Percentiles rank a stretch among this genome's conserved stretches.
Conservation (phyloP, 169 alveolate species). For the Plasmodium relictum region DNA sequence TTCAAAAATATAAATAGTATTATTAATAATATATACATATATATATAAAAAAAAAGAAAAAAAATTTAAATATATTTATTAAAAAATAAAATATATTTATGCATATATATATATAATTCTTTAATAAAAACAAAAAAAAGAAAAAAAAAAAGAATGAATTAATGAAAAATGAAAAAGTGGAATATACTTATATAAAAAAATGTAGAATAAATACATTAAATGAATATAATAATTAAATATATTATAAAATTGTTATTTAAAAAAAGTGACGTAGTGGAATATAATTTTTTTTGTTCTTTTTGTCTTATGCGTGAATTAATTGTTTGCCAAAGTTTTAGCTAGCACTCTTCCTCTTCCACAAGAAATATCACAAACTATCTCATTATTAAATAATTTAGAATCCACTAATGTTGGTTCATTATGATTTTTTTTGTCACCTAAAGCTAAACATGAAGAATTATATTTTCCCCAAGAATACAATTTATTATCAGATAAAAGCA, state of each 20-base stretch:
- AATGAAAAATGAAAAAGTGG: too few relatives aligned
- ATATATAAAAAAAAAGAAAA: background rate
- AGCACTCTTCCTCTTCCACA: conserved; percentile 69
- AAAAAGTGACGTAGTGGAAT: too few relatives aligned
- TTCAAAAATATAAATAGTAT: background rate
- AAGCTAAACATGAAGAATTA: conserved; percentile 73
- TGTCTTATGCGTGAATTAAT: background rate
- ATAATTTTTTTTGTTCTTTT: background rate
- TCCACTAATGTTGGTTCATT: conserved; percentile 71
- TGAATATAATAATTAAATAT: too few relatives aligned
- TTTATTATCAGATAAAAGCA: conserved; percentile 81
- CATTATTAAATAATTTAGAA: conserved; percentile 40
- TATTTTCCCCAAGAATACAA: conserved; percentile 86
- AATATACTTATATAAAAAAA: too few relatives aligned
- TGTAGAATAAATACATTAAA: too few relatives aligned
- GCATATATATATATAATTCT: background rate
- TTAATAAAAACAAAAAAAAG: background rate
- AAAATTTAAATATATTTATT: background rate
- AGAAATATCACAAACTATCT: conserved; percentile 54
- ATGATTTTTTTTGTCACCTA: conserved; percentile 55
- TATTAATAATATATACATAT: background rate
- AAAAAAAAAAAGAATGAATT: background rate
- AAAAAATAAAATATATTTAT: too few relatives aligned
- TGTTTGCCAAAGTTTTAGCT: conserved; percentile 47
- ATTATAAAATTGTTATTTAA: too few relatives aligned